These are phyloP conservation scores for Sporothrix sp. DNA, from an alignment of 2,329 filamentous ascomycete species.

Conservation along the genomic window DNA sequence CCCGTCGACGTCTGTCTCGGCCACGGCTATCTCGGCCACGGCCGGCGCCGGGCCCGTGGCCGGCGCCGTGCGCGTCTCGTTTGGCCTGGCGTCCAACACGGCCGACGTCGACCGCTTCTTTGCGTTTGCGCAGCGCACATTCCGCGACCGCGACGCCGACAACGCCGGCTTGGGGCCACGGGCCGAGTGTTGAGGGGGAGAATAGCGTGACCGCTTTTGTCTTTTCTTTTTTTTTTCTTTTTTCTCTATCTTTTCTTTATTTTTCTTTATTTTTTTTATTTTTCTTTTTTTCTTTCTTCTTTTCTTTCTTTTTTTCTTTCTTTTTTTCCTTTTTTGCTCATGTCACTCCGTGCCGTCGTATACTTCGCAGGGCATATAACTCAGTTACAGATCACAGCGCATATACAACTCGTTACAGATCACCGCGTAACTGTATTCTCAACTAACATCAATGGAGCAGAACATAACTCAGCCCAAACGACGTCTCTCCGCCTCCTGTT, in stretches of 20 bases:
- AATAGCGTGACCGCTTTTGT: neutral
- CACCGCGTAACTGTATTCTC: too few relatives aligned
- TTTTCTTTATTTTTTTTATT: neutral
- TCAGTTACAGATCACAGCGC: too few relatives aligned
- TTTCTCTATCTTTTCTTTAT: too few relatives aligned
- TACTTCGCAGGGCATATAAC: too few relatives aligned
- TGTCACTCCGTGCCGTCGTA: too few relatives aligned
- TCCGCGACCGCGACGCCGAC: conserved; percentile 23
- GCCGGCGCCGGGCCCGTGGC: conserved; percentile 11
- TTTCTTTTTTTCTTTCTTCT: neutral
- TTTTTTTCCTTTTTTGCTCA: too few relatives aligned
- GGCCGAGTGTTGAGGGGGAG: conserved; percentile 11
- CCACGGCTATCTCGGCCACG: too few relatives aligned
- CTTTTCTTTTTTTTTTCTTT: neutral
- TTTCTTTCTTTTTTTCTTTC: neutral
- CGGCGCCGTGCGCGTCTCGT: conserved; percentile 31
- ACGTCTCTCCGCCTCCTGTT: too few relatives aligned
- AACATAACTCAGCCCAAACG: too few relatives aligned
- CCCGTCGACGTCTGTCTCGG: conserved; percentile 18
- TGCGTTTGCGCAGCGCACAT: conserved; percentile 25
- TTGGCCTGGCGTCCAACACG: conserved; percentile 29
- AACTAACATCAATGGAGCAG: too few relatives aligned
- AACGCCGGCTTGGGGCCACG: conserved; percentile 10
- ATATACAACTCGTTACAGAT: too few relatives aligned
- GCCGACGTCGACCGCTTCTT: conserved; percentile 30